Evolutionary conservation across 176 grass and related monocot genomes (phyloP).

Genomic region (Lolium perenne): DNA sequence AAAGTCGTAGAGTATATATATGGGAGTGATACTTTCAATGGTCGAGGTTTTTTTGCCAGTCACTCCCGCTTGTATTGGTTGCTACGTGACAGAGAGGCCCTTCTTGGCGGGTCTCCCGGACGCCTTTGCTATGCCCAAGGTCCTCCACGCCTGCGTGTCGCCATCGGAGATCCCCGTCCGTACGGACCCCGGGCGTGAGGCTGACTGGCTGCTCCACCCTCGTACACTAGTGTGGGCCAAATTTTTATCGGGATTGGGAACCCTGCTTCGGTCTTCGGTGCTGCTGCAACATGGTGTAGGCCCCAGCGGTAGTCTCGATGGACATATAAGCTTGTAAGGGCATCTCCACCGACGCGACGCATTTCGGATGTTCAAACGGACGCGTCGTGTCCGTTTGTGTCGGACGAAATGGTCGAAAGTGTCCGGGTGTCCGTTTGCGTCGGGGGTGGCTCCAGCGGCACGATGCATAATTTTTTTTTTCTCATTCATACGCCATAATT

Average conservation of each 20-base stretch:
- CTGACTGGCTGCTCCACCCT: conserved; percentile 19
- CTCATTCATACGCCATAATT: no score
- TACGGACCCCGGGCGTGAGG: not conserved
- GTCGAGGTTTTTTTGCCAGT: no score
- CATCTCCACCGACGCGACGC: no score
- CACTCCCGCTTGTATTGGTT: not conserved
- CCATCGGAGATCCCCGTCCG: not conserved
- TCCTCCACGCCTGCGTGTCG: conserved; percentile 15
- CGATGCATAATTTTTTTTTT: no score
- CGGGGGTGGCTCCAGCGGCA: no score
- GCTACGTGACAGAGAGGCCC: conserved; percentile 16
- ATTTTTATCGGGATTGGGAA: conserved; percentile 25
- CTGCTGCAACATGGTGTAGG: not conserved
- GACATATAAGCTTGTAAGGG: no score
- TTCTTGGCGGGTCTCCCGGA: not conserved
- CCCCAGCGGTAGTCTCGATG: not conserved
- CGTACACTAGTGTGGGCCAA: conserved; percentile 33
- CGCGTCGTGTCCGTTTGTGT: no score
- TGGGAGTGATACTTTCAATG: no score
- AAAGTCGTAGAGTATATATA: no score
- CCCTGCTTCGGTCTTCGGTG: not conserved
- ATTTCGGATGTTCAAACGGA: no score
- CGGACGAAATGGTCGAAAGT: no score
- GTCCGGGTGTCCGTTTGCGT: no score
- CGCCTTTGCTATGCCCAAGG: not conserved